phyloP scores from a whole-genome alignment of 495 filamentous ascomycete genomes.

The Podospora anserina region DNA sequence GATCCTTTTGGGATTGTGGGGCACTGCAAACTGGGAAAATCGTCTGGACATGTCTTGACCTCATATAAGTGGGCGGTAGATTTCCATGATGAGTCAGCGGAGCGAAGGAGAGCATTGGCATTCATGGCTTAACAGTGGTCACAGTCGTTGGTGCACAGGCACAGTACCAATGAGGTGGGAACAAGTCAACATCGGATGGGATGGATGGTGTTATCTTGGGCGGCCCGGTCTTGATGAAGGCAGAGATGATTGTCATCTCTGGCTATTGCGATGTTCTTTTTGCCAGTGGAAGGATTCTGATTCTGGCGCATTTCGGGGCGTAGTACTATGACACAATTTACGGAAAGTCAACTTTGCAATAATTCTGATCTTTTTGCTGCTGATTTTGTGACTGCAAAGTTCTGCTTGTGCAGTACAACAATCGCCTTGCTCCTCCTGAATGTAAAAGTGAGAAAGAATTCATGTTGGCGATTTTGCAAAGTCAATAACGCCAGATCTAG shows the following conservation, averaged over 20 bases:
- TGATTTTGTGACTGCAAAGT: background rate
- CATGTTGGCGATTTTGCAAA: background rate
- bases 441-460: background rate
- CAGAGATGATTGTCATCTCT: background rate
- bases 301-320: slow-evolving; percentile 14
- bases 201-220: slow-evolving; percentile 4
- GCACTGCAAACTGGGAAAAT: background rate
- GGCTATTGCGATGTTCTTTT: slow-evolving; percentile 5
- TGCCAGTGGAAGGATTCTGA: background rate
- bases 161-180: background rate
- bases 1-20: background rate
- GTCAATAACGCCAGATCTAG: background rate
- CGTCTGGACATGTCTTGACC: background rate
- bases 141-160: background rate
- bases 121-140: background rate
- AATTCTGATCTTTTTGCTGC: background rate
- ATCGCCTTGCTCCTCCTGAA: background rate
- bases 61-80: background rate
- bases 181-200: background rate
- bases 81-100: background rate
- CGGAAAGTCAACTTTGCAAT: slow-evolving; percentile 4
- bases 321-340: slow-evolving; percentile 6
- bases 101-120: background rate
- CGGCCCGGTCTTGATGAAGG: background rate
- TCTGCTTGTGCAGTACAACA: too few relatives aligned